phyloP scores from a whole-genome alignment of 805 yeast genomes.

The Kuraishia ogatae region DNA sequence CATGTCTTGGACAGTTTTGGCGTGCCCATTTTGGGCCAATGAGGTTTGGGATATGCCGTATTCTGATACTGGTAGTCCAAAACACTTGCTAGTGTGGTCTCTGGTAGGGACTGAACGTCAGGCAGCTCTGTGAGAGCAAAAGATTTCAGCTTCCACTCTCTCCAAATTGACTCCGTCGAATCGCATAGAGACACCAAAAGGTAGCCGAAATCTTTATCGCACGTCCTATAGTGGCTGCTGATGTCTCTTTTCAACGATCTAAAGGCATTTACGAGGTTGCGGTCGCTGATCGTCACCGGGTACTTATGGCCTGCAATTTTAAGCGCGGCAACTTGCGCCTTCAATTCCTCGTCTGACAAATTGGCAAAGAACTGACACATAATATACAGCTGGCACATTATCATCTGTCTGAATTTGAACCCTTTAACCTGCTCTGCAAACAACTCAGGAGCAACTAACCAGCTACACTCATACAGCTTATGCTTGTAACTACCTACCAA shows the following conservation, averaged over 20 bases:
- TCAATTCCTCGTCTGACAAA: neutral
- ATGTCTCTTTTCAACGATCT: conserved; percentile 8
- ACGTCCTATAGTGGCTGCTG: conserved; percentile 12
- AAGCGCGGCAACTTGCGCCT: neutral
- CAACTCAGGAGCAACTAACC: conserved; percentile 17
- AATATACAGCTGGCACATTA: conserved; percentile 16
- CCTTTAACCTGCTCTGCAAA: conserved; percentile 13
- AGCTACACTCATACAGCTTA: conserved; percentile 16
- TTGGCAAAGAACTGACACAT: conserved; percentile 13
- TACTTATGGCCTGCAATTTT: neutral
- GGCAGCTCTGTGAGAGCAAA: conserved; percentile 17
- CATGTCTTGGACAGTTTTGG: conserved; percentile 19
- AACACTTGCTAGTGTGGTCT: neutral
- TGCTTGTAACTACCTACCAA: conserved; percentile 7
- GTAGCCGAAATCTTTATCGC: conserved; percentile 8
- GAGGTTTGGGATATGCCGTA: conserved; percentile 4
- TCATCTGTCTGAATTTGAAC: conserved; percentile 8
- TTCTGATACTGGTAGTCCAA: neutral
- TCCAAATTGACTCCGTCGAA: conserved; percentile 15
- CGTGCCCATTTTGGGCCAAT: conserved; percentile 18
- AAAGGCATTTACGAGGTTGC: neutral
- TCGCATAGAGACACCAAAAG: conserved; percentile 10
- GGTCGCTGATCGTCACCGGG: neutral
- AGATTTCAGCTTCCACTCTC: conserved; percentile 18
- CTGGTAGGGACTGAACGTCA: neutral